Evolutionary conservation across 176 grass and related monocot species (phyloP).

Genomic region (Ensete ventricosum): DNA sequence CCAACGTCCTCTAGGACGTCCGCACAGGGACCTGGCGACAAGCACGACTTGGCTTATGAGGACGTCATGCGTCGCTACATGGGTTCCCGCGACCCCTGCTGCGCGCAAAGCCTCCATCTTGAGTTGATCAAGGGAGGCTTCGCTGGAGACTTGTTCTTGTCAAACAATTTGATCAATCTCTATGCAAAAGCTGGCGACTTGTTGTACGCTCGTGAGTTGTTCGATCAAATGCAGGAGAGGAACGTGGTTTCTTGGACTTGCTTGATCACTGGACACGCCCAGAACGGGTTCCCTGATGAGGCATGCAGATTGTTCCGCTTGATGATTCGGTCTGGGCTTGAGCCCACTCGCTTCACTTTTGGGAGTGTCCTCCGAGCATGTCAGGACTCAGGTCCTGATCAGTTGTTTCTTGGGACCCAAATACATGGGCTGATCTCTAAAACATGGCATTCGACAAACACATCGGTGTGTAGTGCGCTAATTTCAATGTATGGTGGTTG

Average conservation of each 20-base stretch:
- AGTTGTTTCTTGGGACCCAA: slow-evolving; percentile 37
- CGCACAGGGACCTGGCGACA: background rate
- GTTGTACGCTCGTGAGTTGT: slow-evolving; percentile 25
- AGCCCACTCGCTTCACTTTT: slow-evolving; percentile 61
- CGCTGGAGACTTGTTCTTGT: slow-evolving; percentile 40
- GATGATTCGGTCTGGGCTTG: slow-evolving; percentile 37
- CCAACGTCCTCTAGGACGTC: background rate
- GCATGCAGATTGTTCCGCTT: slow-evolving; percentile 35
- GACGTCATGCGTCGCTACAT: slow-evolving; percentile 13
- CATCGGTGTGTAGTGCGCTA: slow-evolving; percentile 56
- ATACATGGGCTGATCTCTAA: slow-evolving; percentile 58
- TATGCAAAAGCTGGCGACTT: slow-evolving; percentile 37
- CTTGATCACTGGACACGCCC: slow-evolving; percentile 46
- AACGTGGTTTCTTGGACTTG: slow-evolving; percentile 68
- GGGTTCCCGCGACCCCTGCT: background rate
- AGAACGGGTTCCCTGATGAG: slow-evolving; percentile 21
- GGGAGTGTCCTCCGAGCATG: slow-evolving; percentile 49
- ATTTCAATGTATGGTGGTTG: slow-evolving; percentile 67
- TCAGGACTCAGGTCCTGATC: slow-evolving; percentile 35
- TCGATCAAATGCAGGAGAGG: slow-evolving; percentile 43
- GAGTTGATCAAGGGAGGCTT: slow-evolving; percentile 47
- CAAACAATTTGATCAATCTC: slow-evolving; percentile 46
- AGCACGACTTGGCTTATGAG: slow-evolving; percentile 11
- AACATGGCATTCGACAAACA: slow-evolving; percentile 27
- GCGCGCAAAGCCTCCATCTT: slow-evolving; percentile 43